Conservation (phyloP, 2,329 filamentous ascomycete genomes). For the Talaromyces rugulosus region DNA sequence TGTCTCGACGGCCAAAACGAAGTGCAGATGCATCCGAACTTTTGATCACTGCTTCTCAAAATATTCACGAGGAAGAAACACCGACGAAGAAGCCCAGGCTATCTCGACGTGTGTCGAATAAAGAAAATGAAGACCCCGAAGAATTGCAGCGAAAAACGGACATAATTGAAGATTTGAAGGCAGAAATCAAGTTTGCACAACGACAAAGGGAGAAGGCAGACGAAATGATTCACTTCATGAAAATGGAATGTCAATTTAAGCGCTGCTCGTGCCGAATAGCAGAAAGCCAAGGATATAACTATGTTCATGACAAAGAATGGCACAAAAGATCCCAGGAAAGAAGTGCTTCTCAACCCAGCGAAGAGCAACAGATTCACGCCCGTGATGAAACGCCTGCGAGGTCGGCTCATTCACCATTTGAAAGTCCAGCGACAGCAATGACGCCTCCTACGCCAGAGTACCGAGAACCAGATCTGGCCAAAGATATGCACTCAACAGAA, state of each 20-base stretch:
- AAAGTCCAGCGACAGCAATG: constrained; percentile 12
- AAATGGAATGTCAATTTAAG: constrained; percentile 47
- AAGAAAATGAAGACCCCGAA: constrained; percentile 23
- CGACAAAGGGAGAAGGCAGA: constrained; percentile 49
- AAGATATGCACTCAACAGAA: constrained; percentile 18
- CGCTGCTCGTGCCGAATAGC: constrained; percentile 45
- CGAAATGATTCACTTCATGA: constrained; percentile 51
- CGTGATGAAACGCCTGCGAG: constrained; percentile 6
- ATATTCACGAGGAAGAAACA: constrained; percentile 20
- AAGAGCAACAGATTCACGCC: constrained; percentile 1
- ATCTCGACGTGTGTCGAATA: constrained; percentile 25
- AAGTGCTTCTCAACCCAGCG: constrained; percentile 7
- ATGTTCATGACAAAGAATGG: constrained; percentile 38
- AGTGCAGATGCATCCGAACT: constrained; percentile 25
- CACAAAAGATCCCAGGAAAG: constrained; percentile 13
- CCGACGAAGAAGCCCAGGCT: constrained; percentile 31
- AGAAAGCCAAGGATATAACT: constrained; percentile 36
- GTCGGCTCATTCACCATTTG: constrained; percentile 10
- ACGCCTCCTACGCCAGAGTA: constrained; percentile 13
- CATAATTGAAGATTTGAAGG: constrained; percentile 41
- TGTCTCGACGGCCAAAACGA: constrained; percentile 31
- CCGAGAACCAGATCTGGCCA: constrained; percentile 3
- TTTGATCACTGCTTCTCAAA: constrained; percentile 15
- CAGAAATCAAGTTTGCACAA: constrained; percentile 50
- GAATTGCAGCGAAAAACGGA: constrained; percentile 33